These are phyloP conservation scores for Guyanaporus albipodus DNA, from an alignment of 768 basidiomycete species.

Conservation along the genomic window DNA sequence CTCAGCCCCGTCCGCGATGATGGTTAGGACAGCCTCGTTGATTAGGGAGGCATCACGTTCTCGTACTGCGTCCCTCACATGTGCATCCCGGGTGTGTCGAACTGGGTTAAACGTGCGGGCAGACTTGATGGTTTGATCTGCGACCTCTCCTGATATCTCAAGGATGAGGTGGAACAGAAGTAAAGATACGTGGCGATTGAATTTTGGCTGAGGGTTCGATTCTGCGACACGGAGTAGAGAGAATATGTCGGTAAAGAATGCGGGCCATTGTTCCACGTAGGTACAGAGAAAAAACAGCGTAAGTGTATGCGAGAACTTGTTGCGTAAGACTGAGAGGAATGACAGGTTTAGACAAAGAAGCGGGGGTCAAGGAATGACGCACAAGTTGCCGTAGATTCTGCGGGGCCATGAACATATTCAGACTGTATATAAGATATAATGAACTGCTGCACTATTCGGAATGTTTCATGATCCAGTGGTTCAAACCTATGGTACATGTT, in stretches of 20 bases:
- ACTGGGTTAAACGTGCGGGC: slow-evolving; percentile 68
- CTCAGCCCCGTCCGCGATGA: slow-evolving; percentile 68
- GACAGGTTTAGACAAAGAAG: slow-evolving; percentile 3
- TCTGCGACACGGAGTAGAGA: slow-evolving; percentile 63
- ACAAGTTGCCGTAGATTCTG: slow-evolving; percentile 82
- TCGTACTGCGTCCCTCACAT: slow-evolving; percentile 85
- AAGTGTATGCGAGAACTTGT: slow-evolving; percentile 91
- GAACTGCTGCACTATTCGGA: slow-evolving; percentile 69
- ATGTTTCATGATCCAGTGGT: slow-evolving; percentile 64
- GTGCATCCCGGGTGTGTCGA: slow-evolving; percentile 76
- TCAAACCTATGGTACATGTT: slow-evolving; percentile 45
- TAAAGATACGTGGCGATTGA: slow-evolving; percentile 82
- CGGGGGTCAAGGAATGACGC: slow-evolving; percentile 34
- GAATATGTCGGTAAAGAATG: slow-evolving; percentile 79
- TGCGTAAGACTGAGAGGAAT: slow-evolving; percentile 67
- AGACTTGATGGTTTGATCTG: slow-evolving; percentile 89
- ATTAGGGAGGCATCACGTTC: slow-evolving; percentile 83
- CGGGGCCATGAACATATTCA: slow-evolving; percentile 83
- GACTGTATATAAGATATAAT: slow-evolving; percentile 79
- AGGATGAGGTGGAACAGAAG: slow-evolving; percentile 89
- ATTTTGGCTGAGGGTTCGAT: slow-evolving; percentile 51
- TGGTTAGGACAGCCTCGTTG: slow-evolving; percentile 82
- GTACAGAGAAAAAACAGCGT: slow-evolving; percentile 86
- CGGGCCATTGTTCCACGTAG: slow-evolving; percentile 81
- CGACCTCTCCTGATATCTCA: slow-evolving; percentile 97